Conservation (phyloP, 2,329 filamentous ascomycete genomes). For the Aspergillus udagawae region DNA sequence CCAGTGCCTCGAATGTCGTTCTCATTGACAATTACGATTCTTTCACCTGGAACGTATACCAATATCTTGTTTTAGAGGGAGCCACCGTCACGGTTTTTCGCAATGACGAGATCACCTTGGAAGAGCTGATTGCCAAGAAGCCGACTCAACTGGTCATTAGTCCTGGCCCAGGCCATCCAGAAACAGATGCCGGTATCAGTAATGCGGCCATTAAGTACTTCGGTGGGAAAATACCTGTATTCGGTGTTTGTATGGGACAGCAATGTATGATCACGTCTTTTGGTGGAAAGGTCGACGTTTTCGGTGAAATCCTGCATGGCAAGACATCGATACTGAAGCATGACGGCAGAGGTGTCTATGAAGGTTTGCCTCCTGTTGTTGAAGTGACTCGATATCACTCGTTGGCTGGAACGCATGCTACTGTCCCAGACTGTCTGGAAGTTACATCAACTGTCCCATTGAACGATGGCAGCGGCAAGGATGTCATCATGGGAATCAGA, state of each 20-base stretch:
- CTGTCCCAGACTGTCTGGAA: slow-evolving; percentile 79
- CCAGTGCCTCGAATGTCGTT: slow-evolving; percentile 83
- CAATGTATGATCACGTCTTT: slow-evolving; percentile 97
- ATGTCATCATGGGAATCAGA: slow-evolving; percentile 93
- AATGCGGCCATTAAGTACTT: slow-evolving; percentile 89
- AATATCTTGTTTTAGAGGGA: slow-evolving; percentile 95
- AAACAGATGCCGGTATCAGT: slow-evolving; percentile 87
- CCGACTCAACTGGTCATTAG: slow-evolving; percentile 94
- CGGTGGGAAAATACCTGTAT: slow-evolving; percentile 86
- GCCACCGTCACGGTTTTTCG: slow-evolving; percentile 84
- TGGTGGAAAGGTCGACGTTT: slow-evolving; percentile 84
- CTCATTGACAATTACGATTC: slow-evolving; percentile 99
- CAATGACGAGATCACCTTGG: slow-evolving; percentile 85
- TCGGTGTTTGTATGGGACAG: slow-evolving; percentile 99
- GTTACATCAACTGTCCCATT: slow-evolving; percentile 80
- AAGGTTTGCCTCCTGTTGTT: slow-evolving; percentile 71
- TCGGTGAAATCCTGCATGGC: slow-evolving; percentile 93
- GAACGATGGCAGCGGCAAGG: slow-evolving; percentile 68
- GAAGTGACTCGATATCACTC: slow-evolving; percentile 96
- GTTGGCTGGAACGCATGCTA: slow-evolving; percentile 83
- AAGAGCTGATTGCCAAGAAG: slow-evolving; percentile 75
- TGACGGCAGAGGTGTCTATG: slow-evolving; percentile 88
- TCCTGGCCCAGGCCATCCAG: slow-evolving; percentile 89
- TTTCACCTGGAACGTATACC: slow-evolving; percentile 99
- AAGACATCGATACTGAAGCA: slow-evolving; percentile 91